Base-by-base conservation (phyloP, 169 alveolate species). In the Plasmodium knowlesi region DNA sequence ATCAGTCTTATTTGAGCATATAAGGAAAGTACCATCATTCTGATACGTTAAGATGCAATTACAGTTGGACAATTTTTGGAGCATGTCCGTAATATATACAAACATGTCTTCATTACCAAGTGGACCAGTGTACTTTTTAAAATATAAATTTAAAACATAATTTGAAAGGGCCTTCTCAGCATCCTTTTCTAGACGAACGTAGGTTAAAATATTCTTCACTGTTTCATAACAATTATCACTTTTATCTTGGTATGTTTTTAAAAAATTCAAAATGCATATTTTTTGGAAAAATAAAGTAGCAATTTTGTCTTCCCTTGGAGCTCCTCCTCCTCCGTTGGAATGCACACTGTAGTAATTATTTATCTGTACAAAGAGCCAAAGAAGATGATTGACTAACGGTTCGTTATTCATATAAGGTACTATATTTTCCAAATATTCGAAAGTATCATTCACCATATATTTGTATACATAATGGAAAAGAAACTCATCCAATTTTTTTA, bases 381-480 rank as follows among this genome's bases (percentile, higher is more conserved):
- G 53, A 70, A 81, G 46, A 6, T 81, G 34, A 54, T 90, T 28
- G 4, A 90, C 54, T n/a, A 9, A 28, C 25, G 10, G 32, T 22
- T 34, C 30, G 54, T 50, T 43, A 41, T 90, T 25, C 54, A 90
- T 43, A 71, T 90, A 90, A n/a, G 41, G 61, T 81, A 90, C 8
- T 9, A n/a, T 5, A 22, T 76, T 28, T 25, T 46, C 53, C 76
- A 90, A 90, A 53, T 74, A 73, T 22, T 32, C 9, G 74, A 90
- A 90, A 8, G 95, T 81, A 80, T 81, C 34, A 19, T 32, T 57
- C 16, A 90, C 82, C 95, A 90, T 74, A 53, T 90, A 10, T 90
- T 81, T 90, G 53, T 70, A 81, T 34, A 53, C 41, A 32, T 32
- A 82, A 81, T 81, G 91, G 83, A 90, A 90, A 30, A 90, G 53